Conservation (phyloP, 2,329 filamentous ascomycete genomes). For the Colletotrichum sp. region DNA sequence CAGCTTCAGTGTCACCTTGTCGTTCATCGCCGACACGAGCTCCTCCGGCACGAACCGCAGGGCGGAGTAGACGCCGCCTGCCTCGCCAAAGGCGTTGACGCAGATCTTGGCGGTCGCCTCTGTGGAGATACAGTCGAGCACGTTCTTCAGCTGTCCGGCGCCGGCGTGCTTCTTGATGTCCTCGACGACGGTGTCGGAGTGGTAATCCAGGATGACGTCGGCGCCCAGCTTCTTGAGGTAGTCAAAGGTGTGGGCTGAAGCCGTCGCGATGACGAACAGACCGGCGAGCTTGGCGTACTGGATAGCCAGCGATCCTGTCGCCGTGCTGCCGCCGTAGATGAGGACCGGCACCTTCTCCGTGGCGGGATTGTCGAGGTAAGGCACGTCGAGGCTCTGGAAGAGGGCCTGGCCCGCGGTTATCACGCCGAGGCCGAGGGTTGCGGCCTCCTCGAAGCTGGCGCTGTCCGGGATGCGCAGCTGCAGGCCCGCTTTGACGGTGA, state of each 20-base stretch:
- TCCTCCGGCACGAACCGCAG: conserved; percentile 38
- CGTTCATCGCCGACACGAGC: conserved; percentile 46
- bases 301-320: conserved; percentile 58
- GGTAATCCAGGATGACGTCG: conserved; percentile 52
- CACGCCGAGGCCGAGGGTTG: conserved; percentile 46
- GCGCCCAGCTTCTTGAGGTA: conserved; percentile 49
- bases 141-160: conserved; percentile 27
- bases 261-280: conserved; percentile 41
- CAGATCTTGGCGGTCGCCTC: conserved; percentile 30
- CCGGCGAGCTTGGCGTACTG: conserved; percentile 48
- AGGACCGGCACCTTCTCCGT: conserved; percentile 22
- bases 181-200: conserved; percentile 20
- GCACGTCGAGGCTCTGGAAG: conserved; percentile 49
- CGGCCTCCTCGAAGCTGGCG: conserved; percentile 49
- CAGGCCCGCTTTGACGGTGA: conserved; percentile 41
- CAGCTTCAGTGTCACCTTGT: conserved; percentile 26
- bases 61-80: conserved; percentile 39
- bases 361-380: conserved; percentile 43
- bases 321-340: conserved; percentile 57
- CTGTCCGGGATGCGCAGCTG: conserved; percentile 48
- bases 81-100: conserved; percentile 31
- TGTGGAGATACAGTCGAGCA: conserved; percentile 40
- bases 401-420: conserved; percentile 51
- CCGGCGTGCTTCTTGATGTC: conserved; percentile 28
- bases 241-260: conserved; percentile 42